phyloP scores from a whole-genome alignment of 1,139 yeast genomes.

The Debaryomyces subglobosus region DNA sequence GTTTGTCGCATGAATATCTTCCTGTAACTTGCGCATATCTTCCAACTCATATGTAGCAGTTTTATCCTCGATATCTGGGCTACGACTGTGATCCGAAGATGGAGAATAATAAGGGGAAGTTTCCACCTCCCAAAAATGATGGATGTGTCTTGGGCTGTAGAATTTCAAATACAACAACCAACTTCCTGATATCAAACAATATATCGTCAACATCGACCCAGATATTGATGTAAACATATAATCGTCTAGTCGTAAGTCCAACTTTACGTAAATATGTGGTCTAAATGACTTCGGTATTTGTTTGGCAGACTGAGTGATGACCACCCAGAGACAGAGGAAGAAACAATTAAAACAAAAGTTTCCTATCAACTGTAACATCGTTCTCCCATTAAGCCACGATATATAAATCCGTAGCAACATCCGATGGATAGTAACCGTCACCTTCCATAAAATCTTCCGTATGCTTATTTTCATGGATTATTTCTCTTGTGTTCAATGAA shows the following conservation, averaged over 20 bases:
- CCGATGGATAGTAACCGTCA: neutral
- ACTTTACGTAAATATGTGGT: conserved; percentile 47
- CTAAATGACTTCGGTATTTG: conserved; percentile 10
- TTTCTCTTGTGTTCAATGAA: neutral
- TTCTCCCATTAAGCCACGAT: conserved; percentile 7
- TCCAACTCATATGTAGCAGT: neutral
- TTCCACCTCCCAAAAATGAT: conserved; percentile 1
- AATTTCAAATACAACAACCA: conserved; percentile 18
- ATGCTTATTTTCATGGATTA: conserved; percentile 4
- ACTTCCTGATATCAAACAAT: conserved; percentile 16
- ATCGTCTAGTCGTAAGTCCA: conserved; percentile 46
- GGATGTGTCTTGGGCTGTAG: conserved; percentile 13
- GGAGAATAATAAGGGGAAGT: conserved; percentile 1
- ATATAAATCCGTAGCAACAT: neutral
- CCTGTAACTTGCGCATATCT: neutral
- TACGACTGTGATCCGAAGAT: neutral
- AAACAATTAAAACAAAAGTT: conserved; percentile 7
- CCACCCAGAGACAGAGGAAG: conserved; percentile 10
- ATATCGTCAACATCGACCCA: conserved; percentile 10
- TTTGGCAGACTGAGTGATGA: conserved; percentile 6
- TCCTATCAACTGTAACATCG: conserved; percentile 1
- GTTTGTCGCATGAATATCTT: neutral
- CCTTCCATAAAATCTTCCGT: neutral
- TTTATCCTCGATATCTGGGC: conserved; percentile 1
- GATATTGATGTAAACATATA: conserved; percentile 28